Evolutionary conservation across 1,284 basidiomycete genomes (phyloP).

Genomic region (Golubevia sp.): DNA sequence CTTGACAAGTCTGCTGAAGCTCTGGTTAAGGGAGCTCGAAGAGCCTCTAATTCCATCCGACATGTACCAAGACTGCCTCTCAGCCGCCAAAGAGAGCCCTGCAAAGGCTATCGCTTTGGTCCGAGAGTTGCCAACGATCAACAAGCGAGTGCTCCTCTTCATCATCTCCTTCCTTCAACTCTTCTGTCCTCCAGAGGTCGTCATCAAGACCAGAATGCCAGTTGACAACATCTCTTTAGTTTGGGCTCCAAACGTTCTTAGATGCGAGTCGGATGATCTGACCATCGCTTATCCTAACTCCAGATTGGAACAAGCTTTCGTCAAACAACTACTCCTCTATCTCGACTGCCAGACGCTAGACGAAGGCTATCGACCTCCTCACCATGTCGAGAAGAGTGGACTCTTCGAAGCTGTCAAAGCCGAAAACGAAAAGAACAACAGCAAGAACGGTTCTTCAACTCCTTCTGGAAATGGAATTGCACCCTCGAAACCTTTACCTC

Average conservation of each 20-base stretch:
- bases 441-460: neutral
- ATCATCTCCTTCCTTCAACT: conserved; percentile 85
- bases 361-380: conserved; percentile 73
- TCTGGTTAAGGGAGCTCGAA: conserved; percentile 86
- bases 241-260: conserved; percentile 83
- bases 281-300: conserved; percentile 84
- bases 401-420: neutral
- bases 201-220: conserved; percentile 82
- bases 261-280: conserved; percentile 81
- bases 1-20: conserved; percentile 81
- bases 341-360: conserved; percentile 76
- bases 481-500: neutral
- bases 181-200: conserved; percentile 77
- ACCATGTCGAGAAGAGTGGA: conserved; percentile 47
- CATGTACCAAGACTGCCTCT: conserved; percentile 9
- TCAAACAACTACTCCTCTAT: conserved; percentile 78
- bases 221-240: conserved; percentile 75
- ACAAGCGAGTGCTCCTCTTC: conserved; percentile 80
- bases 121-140: conserved; percentile 76
- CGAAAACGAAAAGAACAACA: neutral
- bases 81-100: neutral
- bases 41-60: conserved; percentile 80
- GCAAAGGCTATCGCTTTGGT: conserved; percentile 72
- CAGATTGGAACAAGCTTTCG: conserved; percentile 84
- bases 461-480: neutral